Evolutionary conservation across 1,284 basidiomycete species (phyloP), one percentile per base, ranked within the genome.

Genomic region (Tetrapyrgos nigripes): DNA sequence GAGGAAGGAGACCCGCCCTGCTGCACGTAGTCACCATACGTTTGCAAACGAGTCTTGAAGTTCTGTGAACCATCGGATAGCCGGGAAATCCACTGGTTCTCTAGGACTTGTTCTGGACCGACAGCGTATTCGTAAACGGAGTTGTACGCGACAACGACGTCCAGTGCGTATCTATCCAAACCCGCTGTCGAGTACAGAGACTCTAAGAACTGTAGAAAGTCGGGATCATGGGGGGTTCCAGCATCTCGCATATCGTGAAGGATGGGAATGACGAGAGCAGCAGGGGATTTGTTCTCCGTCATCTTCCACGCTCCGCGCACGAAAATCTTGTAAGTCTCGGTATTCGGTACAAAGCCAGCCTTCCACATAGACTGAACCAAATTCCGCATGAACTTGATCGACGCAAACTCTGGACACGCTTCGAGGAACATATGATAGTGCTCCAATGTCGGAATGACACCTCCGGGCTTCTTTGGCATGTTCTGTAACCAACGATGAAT

Each of bases 361-460:
- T 64, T 61, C 19, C 73, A 74, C 81, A 86, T 86, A 50, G 70
- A 70, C 13, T 67, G 65, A 45, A 84, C 68, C 44, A 79, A 67
- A 47, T 73, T 75, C 33, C 76, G 79, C 64, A 84, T 68, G 51
- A 73, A 69, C 37, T 70, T 73, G 60, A 79, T 70, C 10, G 76
- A 66, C 5, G 73, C 68, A 27, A 73, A 68, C 49, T 76, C 68
- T 26, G 74, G 68, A 61, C 78, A 83, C 14, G 76, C 69, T 33
- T 79, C 72, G 24, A 89, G 69, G 58, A 87, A 77, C 6, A 77
- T 59, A 61, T 85, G 80, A 74, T 84, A 86, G 58, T 86, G 84
- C n/a, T 80, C 73, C 27, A 78, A 69, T n/a, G 79, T 77, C 0
- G 83, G 83, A 6, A 62, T 68, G 40, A 78, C 62, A 35, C 77